These are phyloP conservation scores for Hymenoscyphus albidus DNA, from an alignment of 2,329 filamentous ascomycete genomes.

Conservation along the genomic window DNA sequence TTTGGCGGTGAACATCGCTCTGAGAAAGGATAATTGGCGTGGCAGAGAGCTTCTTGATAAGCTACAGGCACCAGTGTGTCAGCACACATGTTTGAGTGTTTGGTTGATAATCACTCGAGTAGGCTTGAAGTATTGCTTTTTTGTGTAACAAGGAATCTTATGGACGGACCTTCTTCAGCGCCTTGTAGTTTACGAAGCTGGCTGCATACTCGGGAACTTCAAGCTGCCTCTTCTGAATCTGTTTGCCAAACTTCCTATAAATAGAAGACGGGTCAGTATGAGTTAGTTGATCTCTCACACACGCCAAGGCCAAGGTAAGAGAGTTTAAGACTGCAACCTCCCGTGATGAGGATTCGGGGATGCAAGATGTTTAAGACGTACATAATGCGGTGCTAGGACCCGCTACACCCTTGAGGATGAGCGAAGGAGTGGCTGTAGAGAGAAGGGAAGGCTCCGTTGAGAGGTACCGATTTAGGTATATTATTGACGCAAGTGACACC, in stretches of 20 bases:
- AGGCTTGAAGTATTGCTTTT: constrained; percentile 19
- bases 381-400: constrained; percentile 32
- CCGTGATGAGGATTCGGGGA: constrained; percentile 2
- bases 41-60: constrained; percentile 96
- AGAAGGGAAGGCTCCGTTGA: neutral
- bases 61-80: constrained; percentile 49
- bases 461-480: neutral
- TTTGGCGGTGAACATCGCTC: constrained; percentile 53
- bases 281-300: neutral
- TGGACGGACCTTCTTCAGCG: constrained; percentile 82
- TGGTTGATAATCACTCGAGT: constrained; percentile 19
- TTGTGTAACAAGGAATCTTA: constrained; percentile 7
- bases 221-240: constrained; percentile 97
- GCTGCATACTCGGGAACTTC: constrained; percentile 99
- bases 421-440: constrained; percentile 13
- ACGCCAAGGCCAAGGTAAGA: neutral
- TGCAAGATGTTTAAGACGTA: constrained; percentile 25
- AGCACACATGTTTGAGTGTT: constrained; percentile 25
- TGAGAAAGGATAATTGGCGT: constrained; percentile 80
- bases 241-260: constrained; percentile 97
- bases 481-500: constrained; percentile 4
- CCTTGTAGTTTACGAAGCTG: constrained; percentile 99
- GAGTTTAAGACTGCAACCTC: constrained; percentile 6
- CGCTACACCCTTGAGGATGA: constrained; percentile 28
- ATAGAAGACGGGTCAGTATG: constrained; percentile 17